Conservation (phyloP, 2,329 filamentous ascomycete genomes). For the Calonectria ilicicola region DNA sequence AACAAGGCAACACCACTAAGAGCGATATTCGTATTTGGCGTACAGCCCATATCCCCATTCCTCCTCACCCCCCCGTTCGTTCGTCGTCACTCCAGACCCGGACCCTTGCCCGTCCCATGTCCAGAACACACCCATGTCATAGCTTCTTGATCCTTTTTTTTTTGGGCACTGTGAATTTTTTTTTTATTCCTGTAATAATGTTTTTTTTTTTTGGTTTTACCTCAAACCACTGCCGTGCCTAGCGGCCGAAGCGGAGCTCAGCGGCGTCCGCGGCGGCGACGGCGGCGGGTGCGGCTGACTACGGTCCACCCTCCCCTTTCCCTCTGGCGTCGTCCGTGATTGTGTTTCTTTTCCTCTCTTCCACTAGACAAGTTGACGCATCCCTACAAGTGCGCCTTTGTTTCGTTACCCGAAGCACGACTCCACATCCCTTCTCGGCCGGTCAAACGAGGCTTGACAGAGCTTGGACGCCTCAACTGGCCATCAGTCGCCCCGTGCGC, state of each 20-base stretch:
- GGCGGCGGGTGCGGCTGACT: constrained; percentile 12
- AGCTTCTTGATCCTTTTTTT: neutral
- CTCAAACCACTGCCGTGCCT: constrained; percentile 13
- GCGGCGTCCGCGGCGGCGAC: constrained; percentile 9
- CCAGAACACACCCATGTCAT: neutral
- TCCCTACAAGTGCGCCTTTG: constrained; percentile 6
- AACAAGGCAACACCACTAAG: neutral
- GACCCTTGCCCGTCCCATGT: neutral
- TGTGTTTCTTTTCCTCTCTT: neutral
- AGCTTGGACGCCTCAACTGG: neutral
- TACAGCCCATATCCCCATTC: neutral
- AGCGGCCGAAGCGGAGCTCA: constrained; percentile 16
- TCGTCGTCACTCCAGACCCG: neutral
- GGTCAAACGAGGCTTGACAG: constrained; percentile 7
- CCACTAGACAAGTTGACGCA: neutral
- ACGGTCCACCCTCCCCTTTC: neutral
- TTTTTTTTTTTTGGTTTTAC: neutral
- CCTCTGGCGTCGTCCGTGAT: neutral
- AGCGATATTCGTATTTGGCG: neutral
- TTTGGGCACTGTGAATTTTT: neutral
- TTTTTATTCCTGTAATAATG: neutral
- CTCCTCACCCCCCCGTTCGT: neutral
- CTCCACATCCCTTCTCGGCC: constrained; percentile 11
- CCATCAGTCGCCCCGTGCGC: constrained; percentile 17
- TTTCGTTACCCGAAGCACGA: constrained; percentile 4